These are phyloP conservation scores for Zoysia pacifica DNA, from an alignment of 176 grass and related monocot species.

Conservation along the genomic window DNA sequence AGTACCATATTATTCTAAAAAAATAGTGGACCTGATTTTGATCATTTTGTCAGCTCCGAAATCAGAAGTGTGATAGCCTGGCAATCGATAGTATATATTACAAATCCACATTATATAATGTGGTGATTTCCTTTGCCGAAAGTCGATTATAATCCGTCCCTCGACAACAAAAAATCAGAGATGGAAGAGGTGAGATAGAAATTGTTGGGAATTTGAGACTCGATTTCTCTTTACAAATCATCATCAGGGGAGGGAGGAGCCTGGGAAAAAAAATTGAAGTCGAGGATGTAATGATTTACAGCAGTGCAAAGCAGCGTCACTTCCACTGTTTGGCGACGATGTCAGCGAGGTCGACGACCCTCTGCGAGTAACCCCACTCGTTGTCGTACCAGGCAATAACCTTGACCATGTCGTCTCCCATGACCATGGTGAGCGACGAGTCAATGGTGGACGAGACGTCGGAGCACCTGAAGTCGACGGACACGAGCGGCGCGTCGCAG, in stretches of 20 bases:
- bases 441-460: conserved; percentile 67
- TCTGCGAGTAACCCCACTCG: conserved; percentile 81
- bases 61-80: conserved; percentile 16
- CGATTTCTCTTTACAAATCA: conserved; percentile 50
- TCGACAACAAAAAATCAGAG: conserved; percentile 48
- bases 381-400: conserved; percentile 90
- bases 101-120: conserved; percentile 47
- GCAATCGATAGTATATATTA: conserved; percentile 48
- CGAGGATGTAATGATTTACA: conserved; percentile 1
- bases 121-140: conserved; percentile 51
- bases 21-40: not conserved
- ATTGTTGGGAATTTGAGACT: conserved; percentile 19
- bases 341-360: conserved; percentile 73
- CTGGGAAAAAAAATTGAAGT: conserved; percentile 40
- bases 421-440: conserved; percentile 68
- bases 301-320: conserved; percentile 42
- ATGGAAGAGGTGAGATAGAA: not conserved
- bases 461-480: conserved; percentile 79
- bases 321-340: conserved; percentile 68
- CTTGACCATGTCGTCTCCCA: conserved; percentile 79
- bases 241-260: conserved; percentile 29
- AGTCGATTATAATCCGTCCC: conserved; percentile 36
- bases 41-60: not conserved
- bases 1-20: not conserved
- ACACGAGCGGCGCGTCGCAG: conserved; percentile 79